A percentile compares a stretch with the other conserved stretches of the same genome.
phyloP scores from a whole-genome alignment of 1,139 yeast genomes.

The Scheffersomyces insectosa region DNA sequence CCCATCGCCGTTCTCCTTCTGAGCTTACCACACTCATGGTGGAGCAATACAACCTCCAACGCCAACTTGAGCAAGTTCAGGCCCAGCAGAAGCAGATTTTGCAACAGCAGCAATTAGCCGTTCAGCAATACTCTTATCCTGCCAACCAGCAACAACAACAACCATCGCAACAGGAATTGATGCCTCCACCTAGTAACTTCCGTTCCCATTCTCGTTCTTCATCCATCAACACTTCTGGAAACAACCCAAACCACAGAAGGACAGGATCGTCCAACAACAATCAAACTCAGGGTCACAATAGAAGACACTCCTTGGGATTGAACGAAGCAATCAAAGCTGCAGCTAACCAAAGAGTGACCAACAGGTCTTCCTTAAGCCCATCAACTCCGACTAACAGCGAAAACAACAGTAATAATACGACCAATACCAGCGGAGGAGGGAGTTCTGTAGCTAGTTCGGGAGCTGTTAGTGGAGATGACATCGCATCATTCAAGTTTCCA shows the following conservation, averaged over 20 bases:
- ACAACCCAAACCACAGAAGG: slow-evolving; percentile 28
- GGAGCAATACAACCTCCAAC: slow-evolving; percentile 89
- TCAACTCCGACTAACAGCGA: slow-evolving; percentile 19
- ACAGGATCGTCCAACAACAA: slow-evolving; percentile 33
- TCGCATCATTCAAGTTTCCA: slow-evolving; percentile 39
- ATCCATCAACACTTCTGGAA: slow-evolving; percentile 19
- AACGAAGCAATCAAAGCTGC: slow-evolving; percentile 98
- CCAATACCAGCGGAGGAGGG: slow-evolving; percentile 10
- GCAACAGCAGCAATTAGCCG: slow-evolving; percentile 58
- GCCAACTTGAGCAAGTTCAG: slow-evolving; percentile 87
- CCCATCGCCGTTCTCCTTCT: slow-evolving; percentile 91
- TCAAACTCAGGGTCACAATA: slow-evolving; percentile 62
- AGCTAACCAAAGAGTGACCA: slow-evolving; percentile 72
- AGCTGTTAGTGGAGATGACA: slow-evolving; percentile 17
- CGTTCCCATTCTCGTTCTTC: slow-evolving; percentile 44
- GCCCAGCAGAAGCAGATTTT: slow-evolving; percentile 88
- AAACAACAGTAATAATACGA: slow-evolving; percentile 1
- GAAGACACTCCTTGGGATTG: slow-evolving; percentile 91
- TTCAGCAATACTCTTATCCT: slow-evolving; percentile 19
- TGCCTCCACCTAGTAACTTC: slow-evolving; percentile 29
- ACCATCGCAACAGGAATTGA: slow-evolving; percentile 14
- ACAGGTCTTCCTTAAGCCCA: slow-evolving; percentile 40
- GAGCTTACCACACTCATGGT: slow-evolving; percentile 94
- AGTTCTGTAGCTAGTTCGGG: neutral
- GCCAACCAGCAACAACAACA: slow-evolving; percentile 12